phyloP scores from a whole-genome alignment of 306 rosid genomes.

The Argentina anserina region DNA sequence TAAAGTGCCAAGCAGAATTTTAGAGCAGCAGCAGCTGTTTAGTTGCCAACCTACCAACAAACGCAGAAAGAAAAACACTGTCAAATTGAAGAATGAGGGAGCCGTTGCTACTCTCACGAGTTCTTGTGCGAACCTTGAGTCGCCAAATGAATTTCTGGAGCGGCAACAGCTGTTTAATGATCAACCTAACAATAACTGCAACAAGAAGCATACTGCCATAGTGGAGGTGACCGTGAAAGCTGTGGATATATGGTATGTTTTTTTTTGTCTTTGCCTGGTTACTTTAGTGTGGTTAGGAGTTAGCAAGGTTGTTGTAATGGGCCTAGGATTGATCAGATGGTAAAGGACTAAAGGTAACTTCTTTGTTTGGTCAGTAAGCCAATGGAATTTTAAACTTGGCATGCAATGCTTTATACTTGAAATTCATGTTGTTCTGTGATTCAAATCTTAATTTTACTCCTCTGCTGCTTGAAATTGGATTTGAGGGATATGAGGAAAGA shows the following conservation, averaged over 20 bases:
- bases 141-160: constrained; percentile 34
- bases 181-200: constrained; percentile 31
- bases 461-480: not conserved
- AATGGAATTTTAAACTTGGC: constrained; percentile 28
- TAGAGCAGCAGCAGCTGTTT: not conserved
- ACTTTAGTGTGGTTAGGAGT: not conserved
- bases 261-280: not conserved
- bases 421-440: constrained; percentile 1
- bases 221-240: constrained; percentile 31
- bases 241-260: not conserved
- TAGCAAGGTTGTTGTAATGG: not conserved
- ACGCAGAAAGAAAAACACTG: not conserved
- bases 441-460: constrained; percentile 26
- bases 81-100: not conserved
- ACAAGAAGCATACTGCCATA: constrained; percentile 43
- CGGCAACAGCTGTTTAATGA: not conserved
- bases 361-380: constrained; percentile 20
- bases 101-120: not conserved
- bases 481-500: not conserved
- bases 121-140: not conserved
- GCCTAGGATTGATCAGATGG: constrained; percentile 18
- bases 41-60: not conserved
- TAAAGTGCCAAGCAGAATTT: constrained; percentile 4
- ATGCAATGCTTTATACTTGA: constrained; percentile 17
- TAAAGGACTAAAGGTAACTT: constrained; percentile 16